Conservation (phyloP, 2,329 filamentous ascomycete species). For the Aureobasidium sp. region DNA sequence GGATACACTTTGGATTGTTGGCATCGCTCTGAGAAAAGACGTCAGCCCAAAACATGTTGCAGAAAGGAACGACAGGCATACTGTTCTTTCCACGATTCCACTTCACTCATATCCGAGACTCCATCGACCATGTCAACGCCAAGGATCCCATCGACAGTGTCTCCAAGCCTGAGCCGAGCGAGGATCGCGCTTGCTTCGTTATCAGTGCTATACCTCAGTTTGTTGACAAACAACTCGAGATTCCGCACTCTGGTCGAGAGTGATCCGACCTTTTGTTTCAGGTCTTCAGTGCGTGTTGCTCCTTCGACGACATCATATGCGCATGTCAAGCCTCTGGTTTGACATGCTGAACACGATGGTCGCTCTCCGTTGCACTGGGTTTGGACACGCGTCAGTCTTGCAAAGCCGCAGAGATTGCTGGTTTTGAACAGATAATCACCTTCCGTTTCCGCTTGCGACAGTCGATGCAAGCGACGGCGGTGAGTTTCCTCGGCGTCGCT, state of each 20-base stretch:
- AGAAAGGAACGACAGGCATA: not conserved
- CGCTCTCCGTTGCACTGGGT: slow-evolving; percentile 10
- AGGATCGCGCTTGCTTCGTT: slow-evolving; percentile 10
- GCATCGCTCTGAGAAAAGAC: not conserved
- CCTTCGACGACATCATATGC: slow-evolving; percentile 14
- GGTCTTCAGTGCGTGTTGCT: slow-evolving; percentile 6
- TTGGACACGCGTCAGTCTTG: not conserved
- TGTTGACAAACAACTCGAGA: slow-evolving; percentile 12
- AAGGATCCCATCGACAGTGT: slow-evolving; percentile 4
- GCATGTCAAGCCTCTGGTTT: slow-evolving; percentile 4
- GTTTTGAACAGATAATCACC: not conserved
- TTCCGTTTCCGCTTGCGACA: slow-evolving; percentile 16
- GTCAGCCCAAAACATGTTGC: not conserved
- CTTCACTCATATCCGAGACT: not conserved
- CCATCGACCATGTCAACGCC: not conserved
- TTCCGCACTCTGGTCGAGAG: not conserved
- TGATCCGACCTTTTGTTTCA: slow-evolving; percentile 5
- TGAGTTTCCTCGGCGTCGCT: slow-evolving; percentile 3
- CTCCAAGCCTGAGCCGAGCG: slow-evolving; percentile 14
- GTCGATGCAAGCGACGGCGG: slow-evolving; percentile 9
- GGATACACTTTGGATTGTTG: not conserved
- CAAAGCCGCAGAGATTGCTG: not conserved
- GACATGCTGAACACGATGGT: slow-evolving; percentile 13
- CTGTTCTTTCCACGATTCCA: slow-evolving; percentile 1
- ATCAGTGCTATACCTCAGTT: slow-evolving; percentile 9